These are phyloP conservation scores for Hymenoscyphus infarciens DNA, from an alignment of 2,329 filamentous ascomycete species.

Conservation along the genomic window DNA sequence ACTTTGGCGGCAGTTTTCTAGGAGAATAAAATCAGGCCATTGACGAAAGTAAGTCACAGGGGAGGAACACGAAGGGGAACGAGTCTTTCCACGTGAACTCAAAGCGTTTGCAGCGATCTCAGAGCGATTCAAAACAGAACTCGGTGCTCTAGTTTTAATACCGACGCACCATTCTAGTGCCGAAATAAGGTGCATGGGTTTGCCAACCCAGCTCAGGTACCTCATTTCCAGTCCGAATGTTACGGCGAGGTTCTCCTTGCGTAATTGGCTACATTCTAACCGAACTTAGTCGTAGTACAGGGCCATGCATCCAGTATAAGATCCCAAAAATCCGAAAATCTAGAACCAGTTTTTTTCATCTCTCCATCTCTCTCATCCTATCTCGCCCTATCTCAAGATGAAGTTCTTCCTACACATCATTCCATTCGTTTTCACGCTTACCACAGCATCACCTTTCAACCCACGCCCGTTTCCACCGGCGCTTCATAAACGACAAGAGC, in stretches of 20 bases:
- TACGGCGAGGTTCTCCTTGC: background rate
- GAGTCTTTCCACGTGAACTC: too few species aligned
- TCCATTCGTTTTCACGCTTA: background rate
- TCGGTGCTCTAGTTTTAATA: background rate
- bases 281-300: background rate
- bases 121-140: too few species aligned
- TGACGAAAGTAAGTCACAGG: too few species aligned
- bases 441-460: background rate
- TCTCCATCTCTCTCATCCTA: background rate
- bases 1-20: too few species aligned
- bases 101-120: background rate
- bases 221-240: background rate
- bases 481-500: background rate
- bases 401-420: background rate
- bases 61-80: too few species aligned
- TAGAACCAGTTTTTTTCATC: background rate
- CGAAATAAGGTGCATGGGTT: background rate
- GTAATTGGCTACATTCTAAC: background rate
- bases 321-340: background rate
- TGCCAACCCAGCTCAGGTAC: background rate
- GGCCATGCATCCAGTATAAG: background rate
- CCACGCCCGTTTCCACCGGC: background rate
- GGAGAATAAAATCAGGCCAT: too few species aligned
- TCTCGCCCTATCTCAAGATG: background rate
- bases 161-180: too few species aligned